Evolutionary conservation across 371 early-diverging fungal genomes (phyloP).

Genomic region (Chytridiales sp.): DNA sequence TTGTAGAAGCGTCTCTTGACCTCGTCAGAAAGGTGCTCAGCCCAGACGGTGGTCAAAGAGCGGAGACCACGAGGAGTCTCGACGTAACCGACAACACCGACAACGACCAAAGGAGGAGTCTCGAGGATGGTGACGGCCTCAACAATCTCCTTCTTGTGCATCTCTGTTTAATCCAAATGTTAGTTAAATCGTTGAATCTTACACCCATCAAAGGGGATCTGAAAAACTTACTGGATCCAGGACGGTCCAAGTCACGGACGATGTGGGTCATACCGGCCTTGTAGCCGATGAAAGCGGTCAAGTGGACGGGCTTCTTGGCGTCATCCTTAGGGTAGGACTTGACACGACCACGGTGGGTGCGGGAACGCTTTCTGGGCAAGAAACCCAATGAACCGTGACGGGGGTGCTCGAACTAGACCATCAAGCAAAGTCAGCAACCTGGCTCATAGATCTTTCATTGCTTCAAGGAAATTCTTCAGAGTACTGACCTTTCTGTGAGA

Average conservation of each 20-base stretch:
- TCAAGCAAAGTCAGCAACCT: slow-evolving; percentile 3
- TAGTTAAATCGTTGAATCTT: background rate
- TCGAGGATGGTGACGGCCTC: slow-evolving; percentile 99
- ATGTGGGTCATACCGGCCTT: slow-evolving; percentile 99
- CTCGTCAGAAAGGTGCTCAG: slow-evolving; percentile 98
- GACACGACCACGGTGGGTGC: slow-evolving; percentile 91
- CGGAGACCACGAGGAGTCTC: slow-evolving; percentile 98
- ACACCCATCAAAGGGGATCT: background rate
- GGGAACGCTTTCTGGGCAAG: slow-evolving; percentile 97
- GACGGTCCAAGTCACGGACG: slow-evolving; percentile 97
- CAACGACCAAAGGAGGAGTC: slow-evolving; percentile 97
- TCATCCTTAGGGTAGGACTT: slow-evolving; percentile 99
- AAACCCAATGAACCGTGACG: slow-evolving; percentile 95
- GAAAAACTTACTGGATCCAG: slow-evolving; percentile 81
- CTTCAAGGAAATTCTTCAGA: no score
- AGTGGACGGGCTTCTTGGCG: slow-evolving; percentile 91
- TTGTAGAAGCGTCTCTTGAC: slow-evolving; percentile 99
- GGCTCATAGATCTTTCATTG: background rate
- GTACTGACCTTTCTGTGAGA: no score
- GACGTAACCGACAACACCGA: slow-evolving; percentile 99
- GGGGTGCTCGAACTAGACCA: slow-evolving; percentile 60
- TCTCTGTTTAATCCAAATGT: slow-evolving; percentile 62
- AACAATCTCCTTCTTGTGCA: slow-evolving; percentile 99
- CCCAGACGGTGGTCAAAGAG: slow-evolving; percentile 98
- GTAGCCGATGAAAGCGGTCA: slow-evolving; percentile 99